A percentile compares a stretch with the other conserved stretches of the same genome.
Conservation (phyloP, 441 rosid species). For the Brassica balearica region DNA sequence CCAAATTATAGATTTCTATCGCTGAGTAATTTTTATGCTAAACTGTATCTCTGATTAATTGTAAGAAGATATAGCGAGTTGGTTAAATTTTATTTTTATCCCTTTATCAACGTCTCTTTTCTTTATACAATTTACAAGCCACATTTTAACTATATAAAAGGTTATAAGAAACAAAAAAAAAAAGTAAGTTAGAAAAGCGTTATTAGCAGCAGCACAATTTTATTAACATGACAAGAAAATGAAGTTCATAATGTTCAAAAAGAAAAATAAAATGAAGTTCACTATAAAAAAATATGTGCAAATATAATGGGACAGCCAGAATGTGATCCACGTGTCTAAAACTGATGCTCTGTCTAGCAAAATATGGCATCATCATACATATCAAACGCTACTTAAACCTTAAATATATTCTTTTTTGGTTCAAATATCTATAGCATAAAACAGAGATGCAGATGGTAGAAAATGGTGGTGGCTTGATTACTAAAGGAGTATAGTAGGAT, state of each 20-base stretch:
- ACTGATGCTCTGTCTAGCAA: neutral
- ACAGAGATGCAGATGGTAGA: neutral
- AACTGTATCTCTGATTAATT: neutral
- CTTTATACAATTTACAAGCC: neutral
- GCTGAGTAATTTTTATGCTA: neutral
- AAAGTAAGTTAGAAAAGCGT: neutral
- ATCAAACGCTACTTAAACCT: neutral
- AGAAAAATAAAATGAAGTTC: too few species aligned
- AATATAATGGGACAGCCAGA: slow-evolving; percentile 3
- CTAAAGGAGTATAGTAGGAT: slow-evolving; percentile 5
- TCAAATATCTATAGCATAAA: neutral
- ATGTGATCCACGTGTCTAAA: neutral
- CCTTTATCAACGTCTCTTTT: neutral
- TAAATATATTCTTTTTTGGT: neutral
- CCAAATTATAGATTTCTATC: neutral
- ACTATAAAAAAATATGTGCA: neutral
- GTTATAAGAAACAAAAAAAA: neutral
- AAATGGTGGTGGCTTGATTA: slow-evolving; percentile 14
- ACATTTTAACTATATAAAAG: neutral
- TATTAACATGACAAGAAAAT: too few species aligned
- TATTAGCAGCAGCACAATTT: neutral
- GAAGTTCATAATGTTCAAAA: too few species aligned
- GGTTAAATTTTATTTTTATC: neutral
- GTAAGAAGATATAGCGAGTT: neutral
- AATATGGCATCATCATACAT: neutral